phyloP scores from a whole-genome alignment of 2,329 filamentous ascomycete species.

The Neonectria punicea region DNA sequence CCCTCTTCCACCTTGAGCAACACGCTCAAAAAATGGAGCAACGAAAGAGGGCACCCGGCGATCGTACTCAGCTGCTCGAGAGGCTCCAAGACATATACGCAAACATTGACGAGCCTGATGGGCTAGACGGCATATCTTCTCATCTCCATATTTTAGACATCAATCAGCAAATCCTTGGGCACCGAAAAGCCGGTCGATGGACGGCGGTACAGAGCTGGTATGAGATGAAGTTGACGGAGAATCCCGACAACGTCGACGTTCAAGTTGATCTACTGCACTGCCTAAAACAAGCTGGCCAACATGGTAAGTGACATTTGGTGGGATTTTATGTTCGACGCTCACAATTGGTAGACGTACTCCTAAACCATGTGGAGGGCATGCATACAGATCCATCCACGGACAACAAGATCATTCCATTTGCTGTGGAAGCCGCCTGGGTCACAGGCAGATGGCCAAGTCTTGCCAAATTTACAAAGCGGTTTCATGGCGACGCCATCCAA shows the following conservation, averaged over 20 bases:
- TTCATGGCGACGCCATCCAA: constrained; percentile 57
- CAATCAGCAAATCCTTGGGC: constrained; percentile 91
- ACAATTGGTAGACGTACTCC: constrained; percentile 73
- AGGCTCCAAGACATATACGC: constrained; percentile 93
- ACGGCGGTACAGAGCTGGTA: constrained; percentile 97
- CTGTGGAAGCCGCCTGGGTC: constrained; percentile 91
- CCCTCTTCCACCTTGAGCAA: constrained; percentile 94
- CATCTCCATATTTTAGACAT: constrained; percentile 88
- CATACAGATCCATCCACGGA: constrained; percentile 62
- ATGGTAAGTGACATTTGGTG: constrained; percentile 71
- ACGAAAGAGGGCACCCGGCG: constrained; percentile 57
- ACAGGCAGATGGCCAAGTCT: constrained; percentile 84
- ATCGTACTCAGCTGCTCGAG: constrained; percentile 75
- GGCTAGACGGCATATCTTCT: constrained; percentile 92
- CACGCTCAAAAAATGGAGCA: constrained; percentile 71
- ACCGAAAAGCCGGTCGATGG: constrained; percentile 94
- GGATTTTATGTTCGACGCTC: constrained; percentile 24
- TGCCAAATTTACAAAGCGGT: constrained; percentile 70
- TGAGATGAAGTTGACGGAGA: constrained; percentile 85
- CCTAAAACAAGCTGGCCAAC: constrained; percentile 93
- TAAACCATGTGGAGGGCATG: constrained; percentile 88
- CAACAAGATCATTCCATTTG: constrained; percentile 80
- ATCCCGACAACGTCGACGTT: constrained; percentile 79
- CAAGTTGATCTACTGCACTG: constrained; percentile 89
- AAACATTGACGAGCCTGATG: constrained; percentile 97